Evolutionary conservation across 345 rosid genomes (phyloP).

Genomic region (Acer saccharum): DNA sequence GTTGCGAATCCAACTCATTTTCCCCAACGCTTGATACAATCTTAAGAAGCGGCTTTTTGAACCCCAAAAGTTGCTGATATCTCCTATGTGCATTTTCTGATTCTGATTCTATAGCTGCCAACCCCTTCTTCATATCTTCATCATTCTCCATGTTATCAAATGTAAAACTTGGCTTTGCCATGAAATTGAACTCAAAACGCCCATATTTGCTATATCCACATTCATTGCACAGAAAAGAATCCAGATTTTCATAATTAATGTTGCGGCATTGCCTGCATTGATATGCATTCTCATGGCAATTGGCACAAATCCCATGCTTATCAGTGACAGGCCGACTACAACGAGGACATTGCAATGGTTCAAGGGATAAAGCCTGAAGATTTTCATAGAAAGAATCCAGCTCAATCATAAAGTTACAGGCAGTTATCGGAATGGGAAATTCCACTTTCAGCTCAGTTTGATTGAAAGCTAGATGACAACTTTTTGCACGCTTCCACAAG

Average conservation of each 20-base stretch:
- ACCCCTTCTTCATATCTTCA: conserved; percentile 97
- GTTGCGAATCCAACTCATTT: conserved; percentile 97
- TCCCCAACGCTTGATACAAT: conserved; percentile 97
- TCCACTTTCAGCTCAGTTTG: conserved; percentile 98
- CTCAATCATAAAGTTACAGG: conserved; percentile 99
- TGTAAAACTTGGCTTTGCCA: conserved; percentile 97
- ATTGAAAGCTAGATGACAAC: conserved; percentile 95
- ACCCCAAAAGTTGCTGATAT: conserved; percentile 98
- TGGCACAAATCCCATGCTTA: conserved; percentile 95
- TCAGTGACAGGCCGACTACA: conserved; percentile 96
- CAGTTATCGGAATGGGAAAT: conserved; percentile 96
- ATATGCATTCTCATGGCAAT: conserved; percentile 99
- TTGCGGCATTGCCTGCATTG: conserved; percentile 99
- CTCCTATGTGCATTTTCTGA: conserved; percentile 99
- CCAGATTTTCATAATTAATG: conserved; percentile 93
- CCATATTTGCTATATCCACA: conserved; percentile 99
- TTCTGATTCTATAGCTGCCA: conserved; percentile 96
- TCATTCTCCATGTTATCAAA: conserved; percentile 99
- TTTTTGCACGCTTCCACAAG: conserved; percentile 98
- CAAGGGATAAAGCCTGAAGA: conserved; percentile 98
- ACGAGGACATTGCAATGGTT: conserved; percentile 98
- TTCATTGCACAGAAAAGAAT: conserved; percentile 97
- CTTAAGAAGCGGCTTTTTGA: conserved; percentile 97
- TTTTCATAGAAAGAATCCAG: conserved; percentile 98
- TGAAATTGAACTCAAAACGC: conserved; percentile 96